Evolutionary conservation across 257 asterid genomes (phyloP).

Genomic region (Forsythia viridissima): DNA sequence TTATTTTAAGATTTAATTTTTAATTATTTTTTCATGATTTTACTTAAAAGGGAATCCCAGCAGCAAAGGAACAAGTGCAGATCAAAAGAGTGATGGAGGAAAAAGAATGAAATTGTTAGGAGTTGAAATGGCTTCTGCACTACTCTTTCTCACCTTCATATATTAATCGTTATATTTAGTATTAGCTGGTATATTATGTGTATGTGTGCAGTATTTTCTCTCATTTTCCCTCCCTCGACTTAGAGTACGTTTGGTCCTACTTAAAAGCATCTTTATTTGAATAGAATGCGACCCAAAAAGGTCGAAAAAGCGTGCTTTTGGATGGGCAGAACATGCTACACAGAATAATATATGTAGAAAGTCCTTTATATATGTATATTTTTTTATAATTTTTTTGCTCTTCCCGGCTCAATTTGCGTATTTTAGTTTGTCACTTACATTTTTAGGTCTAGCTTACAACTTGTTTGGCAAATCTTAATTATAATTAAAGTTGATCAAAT

Average conservation of each 20-base stretch:
- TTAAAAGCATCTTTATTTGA: too few species aligned
- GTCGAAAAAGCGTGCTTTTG: not conserved
- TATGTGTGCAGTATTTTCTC: not conserved
- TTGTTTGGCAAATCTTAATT: too few species aligned
- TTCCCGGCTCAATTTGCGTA: too few species aligned
- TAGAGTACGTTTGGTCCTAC: not conserved
- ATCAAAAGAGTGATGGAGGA: slow-evolving; percentile 40
- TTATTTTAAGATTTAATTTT: not conserved
- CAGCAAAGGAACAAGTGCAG: slow-evolving; percentile 23
- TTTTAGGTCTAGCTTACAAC: too few species aligned
- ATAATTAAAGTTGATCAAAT: too few species aligned
- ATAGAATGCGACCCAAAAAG: not conserved
- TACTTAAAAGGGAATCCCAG: slow-evolving; percentile 26
- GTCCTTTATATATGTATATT: not conserved
- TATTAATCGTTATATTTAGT: not conserved
- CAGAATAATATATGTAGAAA: not conserved
- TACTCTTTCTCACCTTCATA: slow-evolving; percentile 1
- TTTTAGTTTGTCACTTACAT: too few species aligned
- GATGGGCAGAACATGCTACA: not conserved
- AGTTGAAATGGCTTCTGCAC: slow-evolving; percentile 1
- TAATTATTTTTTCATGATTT: not conserved
- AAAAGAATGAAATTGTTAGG: slow-evolving; percentile 10
- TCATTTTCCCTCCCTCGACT: not conserved
- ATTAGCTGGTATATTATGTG: not conserved
- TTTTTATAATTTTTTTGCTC: too few species aligned